These are phyloP conservation scores for Dendrobium officinale DNA, from an alignment of 106 monocot species.

Conservation along the genomic window DNA sequence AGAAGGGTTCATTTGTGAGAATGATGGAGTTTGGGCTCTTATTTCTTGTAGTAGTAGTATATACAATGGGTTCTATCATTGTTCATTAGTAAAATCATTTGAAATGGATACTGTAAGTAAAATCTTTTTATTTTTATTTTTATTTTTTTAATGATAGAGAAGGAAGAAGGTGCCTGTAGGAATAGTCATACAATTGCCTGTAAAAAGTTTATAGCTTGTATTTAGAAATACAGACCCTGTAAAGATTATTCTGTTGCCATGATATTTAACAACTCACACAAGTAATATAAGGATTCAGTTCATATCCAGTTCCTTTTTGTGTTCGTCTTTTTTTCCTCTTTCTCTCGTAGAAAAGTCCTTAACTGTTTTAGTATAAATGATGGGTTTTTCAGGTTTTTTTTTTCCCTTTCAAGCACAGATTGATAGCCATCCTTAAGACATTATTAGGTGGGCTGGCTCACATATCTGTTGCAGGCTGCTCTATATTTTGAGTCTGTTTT, in stretches of 20 bases:
- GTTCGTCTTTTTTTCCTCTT: too few relatives aligned
- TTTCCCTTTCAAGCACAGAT: too few relatives aligned
- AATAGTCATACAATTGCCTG: neutral
- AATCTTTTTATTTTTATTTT: neutral
- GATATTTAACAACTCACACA: too few relatives aligned
- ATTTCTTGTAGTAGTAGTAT: neutral
- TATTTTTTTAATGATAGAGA: neutral
- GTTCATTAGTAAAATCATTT: neutral
- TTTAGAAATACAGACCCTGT: neutral
- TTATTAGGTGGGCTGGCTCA: too few relatives aligned
- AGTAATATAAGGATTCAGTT: too few relatives aligned
- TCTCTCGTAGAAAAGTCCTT: too few relatives aligned
- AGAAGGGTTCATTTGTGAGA: neutral
- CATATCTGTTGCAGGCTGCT: too few relatives aligned
- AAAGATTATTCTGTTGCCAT: neutral
- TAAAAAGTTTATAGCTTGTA: neutral
- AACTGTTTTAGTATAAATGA: too few relatives aligned
- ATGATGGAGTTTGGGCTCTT: constrained; percentile 4
- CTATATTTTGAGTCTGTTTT: too few relatives aligned
- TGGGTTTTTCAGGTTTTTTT: too few relatives aligned
- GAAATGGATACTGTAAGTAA: neutral
- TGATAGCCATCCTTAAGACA: too few relatives aligned
- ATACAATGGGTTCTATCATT: constrained; percentile 1
- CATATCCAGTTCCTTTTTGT: too few relatives aligned
- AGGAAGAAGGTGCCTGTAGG: neutral